Percentiles rank a stretch among this genome's conserved stretches.
phyloP scores from a whole-genome alignment of 768 basidiomycete species.

The Obba rivulosa region DNA sequence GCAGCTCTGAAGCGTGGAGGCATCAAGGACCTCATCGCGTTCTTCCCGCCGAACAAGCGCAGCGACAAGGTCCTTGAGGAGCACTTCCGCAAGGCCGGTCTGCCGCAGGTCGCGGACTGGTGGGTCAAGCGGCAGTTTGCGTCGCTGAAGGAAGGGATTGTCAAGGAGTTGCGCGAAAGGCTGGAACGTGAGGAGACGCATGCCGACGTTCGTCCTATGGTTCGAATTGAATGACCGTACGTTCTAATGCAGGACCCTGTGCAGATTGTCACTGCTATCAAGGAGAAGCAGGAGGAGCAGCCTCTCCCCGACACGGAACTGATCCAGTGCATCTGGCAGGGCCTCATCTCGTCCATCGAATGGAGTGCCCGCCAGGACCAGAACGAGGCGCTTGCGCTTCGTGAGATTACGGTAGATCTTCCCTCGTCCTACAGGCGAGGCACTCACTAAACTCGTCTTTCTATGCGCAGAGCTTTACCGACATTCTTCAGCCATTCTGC shows the following conservation, averaged over 20 bases:
- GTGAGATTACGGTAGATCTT: slow-evolving; percentile 74
- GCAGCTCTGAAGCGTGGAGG: slow-evolving; percentile 76
- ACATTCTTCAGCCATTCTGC: slow-evolving; percentile 88
- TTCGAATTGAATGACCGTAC: background rate
- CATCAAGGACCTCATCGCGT: slow-evolving; percentile 77
- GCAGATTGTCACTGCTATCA: slow-evolving; percentile 75
- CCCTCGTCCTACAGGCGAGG: background rate
- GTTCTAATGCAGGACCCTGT: background rate
- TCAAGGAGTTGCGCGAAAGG: slow-evolving; percentile 63
- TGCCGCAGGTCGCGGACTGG: slow-evolving; percentile 86
- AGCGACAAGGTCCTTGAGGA: slow-evolving; percentile 71
- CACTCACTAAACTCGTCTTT: background rate
- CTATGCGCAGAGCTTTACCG: slow-evolving; percentile 61
- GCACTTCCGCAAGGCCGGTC: slow-evolving; percentile 77
- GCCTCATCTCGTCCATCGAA: slow-evolving; percentile 82
- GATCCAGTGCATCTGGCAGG: slow-evolving; percentile 87
- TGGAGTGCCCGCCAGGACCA: slow-evolving; percentile 90
- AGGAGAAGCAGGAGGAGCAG: slow-evolving; percentile 64
- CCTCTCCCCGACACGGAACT: slow-evolving; percentile 85
- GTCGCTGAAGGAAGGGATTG: slow-evolving; percentile 72
- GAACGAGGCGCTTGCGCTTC: slow-evolving; percentile 82
- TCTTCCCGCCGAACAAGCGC: slow-evolving; percentile 85
- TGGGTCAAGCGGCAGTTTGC: slow-evolving; percentile 88
- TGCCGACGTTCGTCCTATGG: slow-evolving; percentile 50
- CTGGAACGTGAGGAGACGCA: slow-evolving; percentile 63